Conservation (phyloP, 768 basidiomycete species). For the Kwoniella sp. region DNA sequence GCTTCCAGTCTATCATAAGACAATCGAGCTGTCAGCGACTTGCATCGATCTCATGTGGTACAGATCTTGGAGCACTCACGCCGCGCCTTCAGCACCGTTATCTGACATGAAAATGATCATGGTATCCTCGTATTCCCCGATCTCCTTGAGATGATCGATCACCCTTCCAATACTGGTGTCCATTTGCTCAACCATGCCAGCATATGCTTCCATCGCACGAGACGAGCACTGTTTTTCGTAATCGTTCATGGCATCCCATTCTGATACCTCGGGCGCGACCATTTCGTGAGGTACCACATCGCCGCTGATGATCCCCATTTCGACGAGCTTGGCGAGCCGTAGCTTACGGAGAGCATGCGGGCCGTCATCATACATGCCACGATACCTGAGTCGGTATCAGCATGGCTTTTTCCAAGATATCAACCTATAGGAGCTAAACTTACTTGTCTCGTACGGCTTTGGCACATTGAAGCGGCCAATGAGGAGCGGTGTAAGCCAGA, state of each 20-base stretch:
- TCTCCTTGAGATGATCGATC: slow-evolving; percentile 33
- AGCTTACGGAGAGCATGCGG: slow-evolving; percentile 39
- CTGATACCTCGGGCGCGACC: slow-evolving; percentile 17
- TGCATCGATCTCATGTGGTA: too few relatives aligned
- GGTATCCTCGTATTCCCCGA: slow-evolving; percentile 43
- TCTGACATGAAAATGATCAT: slow-evolving; percentile 47
- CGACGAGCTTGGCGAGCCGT: slow-evolving; percentile 34
- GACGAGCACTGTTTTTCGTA: slow-evolving; percentile 31
- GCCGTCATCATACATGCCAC: slow-evolving; percentile 42
- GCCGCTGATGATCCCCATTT: slow-evolving; percentile 32
- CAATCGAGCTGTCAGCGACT: too few relatives aligned
- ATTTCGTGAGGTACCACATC: slow-evolving; percentile 28
- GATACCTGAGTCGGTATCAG: too few relatives aligned
- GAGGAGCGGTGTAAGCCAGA: slow-evolving; percentile 41
- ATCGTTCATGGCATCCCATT: slow-evolving; percentile 37
- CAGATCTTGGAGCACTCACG: neutral
- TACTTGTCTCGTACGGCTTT: slow-evolving; percentile 32
- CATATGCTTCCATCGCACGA: slow-evolving; percentile 42
- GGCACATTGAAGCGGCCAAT: slow-evolving; percentile 37
- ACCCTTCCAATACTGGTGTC: slow-evolving; percentile 45
- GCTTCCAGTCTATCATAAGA: too few relatives aligned
- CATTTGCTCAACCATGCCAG: slow-evolving; percentile 45
- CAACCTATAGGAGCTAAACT: neutral
- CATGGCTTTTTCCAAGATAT: neutral
- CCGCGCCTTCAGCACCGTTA: slow-evolving; percentile 49